Percentiles rank a stretch among this genome's conserved stretches.
phyloP scores from a whole-genome alignment of 2,329 filamentous ascomycete species.

The Stachybotrys echinatus region DNA sequence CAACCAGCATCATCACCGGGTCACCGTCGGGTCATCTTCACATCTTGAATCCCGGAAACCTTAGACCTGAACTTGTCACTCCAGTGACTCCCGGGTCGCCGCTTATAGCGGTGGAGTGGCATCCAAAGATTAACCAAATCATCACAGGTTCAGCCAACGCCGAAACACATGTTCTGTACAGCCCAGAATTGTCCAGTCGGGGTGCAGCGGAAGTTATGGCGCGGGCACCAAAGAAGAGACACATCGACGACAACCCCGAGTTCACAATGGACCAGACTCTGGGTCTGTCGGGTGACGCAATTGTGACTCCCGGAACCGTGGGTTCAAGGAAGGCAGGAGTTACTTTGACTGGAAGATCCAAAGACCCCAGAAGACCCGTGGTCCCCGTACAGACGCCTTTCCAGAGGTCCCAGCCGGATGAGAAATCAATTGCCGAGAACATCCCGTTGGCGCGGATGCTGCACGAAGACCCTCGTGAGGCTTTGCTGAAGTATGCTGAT shows the following conservation, averaged over 20 bases:
- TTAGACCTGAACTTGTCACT: constrained; percentile 78
- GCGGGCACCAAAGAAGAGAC: constrained; percentile 87
- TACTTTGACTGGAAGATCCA: constrained; percentile 69
- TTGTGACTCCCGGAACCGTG: constrained; percentile 59
- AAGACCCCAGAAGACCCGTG: constrained; percentile 79
- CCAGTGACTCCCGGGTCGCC: constrained; percentile 82
- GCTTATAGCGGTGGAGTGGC: constrained; percentile 84
- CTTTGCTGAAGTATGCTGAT: constrained; percentile 89
- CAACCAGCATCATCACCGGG: constrained; percentile 81
- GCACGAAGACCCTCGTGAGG: constrained; percentile 93
- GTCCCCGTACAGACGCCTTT: constrained; percentile 84
- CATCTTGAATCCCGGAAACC: constrained; percentile 88
- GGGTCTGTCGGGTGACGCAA: constrained; percentile 78
- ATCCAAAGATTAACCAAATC: constrained; percentile 93
- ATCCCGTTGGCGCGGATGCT: constrained; percentile 90
- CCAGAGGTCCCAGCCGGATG: constrained; percentile 82
- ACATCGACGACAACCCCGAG: constrained; percentile 88
- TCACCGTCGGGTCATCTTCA: constrained; percentile 82
- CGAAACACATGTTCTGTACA: constrained; percentile 86
- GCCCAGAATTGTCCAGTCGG: constrained; percentile 71
- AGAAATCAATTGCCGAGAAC: constrained; percentile 79
- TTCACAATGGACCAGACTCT: constrained; percentile 78
- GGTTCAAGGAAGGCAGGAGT: constrained; percentile 58
- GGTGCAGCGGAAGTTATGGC: constrained; percentile 89
- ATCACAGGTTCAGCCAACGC: constrained; percentile 88